Percentiles rank a stretch among this genome's conserved stretches.
These are phyloP conservation scores for Tetracladium maxilliforme DNA, from an alignment of 2,329 filamentous ascomycete species.

Conservation along the genomic window DNA sequence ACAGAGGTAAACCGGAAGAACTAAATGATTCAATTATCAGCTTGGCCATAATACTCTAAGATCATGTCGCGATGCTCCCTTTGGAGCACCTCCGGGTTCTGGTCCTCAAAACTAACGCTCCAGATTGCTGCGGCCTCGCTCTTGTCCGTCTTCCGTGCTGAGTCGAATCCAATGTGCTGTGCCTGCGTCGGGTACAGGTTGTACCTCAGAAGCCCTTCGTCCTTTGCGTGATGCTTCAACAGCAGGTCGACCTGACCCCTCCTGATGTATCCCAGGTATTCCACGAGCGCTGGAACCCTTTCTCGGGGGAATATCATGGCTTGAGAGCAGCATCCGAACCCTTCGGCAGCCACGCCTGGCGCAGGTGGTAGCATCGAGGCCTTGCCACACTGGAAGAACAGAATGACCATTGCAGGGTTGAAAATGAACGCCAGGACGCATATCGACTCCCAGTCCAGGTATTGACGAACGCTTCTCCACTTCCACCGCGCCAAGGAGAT, in stretches of 20 bases:
- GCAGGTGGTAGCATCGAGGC: constrained; percentile 5
- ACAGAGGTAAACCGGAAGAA: too few species aligned
- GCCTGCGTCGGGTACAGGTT: constrained; percentile 7
- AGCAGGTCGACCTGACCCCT: constrained; percentile 8
- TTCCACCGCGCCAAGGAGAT: constrained; percentile 1
- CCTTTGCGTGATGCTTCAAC: constrained; percentile 7
- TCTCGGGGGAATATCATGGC: constrained; percentile 6
- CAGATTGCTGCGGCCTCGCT: constrained; percentile 6
- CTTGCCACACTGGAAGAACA: constrained; percentile 8
- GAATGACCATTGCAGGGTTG: constrained; percentile 4
- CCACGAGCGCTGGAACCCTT: constrained; percentile 3
- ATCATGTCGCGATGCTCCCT: too few species aligned
- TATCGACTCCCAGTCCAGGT: constrained; percentile 2
- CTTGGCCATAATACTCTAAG: too few species aligned
- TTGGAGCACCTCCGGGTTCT: constrained; percentile 3
- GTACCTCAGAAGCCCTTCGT: constrained; percentile 3
- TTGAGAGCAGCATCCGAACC: constrained; percentile 7
- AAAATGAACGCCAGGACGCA: constrained; percentile 3
- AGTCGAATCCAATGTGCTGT: constrained; percentile 8
- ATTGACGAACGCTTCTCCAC: not conserved
- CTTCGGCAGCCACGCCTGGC: constrained; percentile 5
- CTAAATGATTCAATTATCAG: constrained; percentile 1
- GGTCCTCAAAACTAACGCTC: constrained; percentile 7
- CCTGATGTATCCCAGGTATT: constrained; percentile 5
- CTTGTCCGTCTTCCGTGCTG: constrained; percentile 4